Percentiles rank a stretch among this genome's conserved stretches.
These are phyloP conservation scores for Pseudocercospora vitis DNA, from an alignment of 2,329 filamentous ascomycete genomes.

Conservation along the genomic window DNA sequence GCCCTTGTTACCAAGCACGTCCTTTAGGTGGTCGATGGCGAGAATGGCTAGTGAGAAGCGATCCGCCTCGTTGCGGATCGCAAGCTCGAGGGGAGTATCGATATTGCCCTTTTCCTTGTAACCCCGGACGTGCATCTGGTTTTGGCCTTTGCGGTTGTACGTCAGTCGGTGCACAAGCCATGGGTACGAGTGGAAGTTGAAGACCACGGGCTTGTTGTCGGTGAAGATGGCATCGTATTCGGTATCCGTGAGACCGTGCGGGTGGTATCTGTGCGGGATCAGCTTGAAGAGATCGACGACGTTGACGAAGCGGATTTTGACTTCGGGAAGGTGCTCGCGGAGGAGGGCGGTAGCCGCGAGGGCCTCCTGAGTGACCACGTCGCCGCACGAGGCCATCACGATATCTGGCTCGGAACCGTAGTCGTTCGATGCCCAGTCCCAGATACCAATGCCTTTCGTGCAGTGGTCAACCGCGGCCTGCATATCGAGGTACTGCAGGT, in stretches of 20 bases:
- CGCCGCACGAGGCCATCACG: constrained; percentile 74
- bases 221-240: constrained; percentile 74
- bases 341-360: constrained; percentile 73
- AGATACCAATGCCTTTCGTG: constrained; percentile 76
- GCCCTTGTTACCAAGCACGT: constrained; percentile 62
- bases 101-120: constrained; percentile 85
- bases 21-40: constrained; percentile 67
- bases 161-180: constrained; percentile 76
- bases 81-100: constrained; percentile 75
- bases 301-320: constrained; percentile 78
- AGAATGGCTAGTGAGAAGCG: constrained; percentile 75
- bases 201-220: constrained; percentile 68
- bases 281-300: constrained; percentile 79
- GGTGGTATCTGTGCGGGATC: constrained; percentile 67
- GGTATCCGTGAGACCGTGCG: constrained; percentile 66
- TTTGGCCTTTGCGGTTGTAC: constrained; percentile 69
- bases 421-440: constrained; percentile 74
- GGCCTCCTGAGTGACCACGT: constrained; percentile 71
- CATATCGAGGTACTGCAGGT: constrained; percentile 73
- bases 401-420: constrained; percentile 67
- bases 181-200: constrained; percentile 83
- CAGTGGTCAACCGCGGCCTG: constrained; percentile 72
- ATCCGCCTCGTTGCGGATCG: constrained; percentile 75
- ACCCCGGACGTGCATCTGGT: constrained; percentile 71
- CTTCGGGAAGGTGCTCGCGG: constrained; percentile 66